Percentiles rank a stretch among this genome's conserved stretches.
These are phyloP conservation scores for Talaromyces liani DNA, from an alignment of 495 filamentous ascomycete species.

Conservation along the genomic window DNA sequence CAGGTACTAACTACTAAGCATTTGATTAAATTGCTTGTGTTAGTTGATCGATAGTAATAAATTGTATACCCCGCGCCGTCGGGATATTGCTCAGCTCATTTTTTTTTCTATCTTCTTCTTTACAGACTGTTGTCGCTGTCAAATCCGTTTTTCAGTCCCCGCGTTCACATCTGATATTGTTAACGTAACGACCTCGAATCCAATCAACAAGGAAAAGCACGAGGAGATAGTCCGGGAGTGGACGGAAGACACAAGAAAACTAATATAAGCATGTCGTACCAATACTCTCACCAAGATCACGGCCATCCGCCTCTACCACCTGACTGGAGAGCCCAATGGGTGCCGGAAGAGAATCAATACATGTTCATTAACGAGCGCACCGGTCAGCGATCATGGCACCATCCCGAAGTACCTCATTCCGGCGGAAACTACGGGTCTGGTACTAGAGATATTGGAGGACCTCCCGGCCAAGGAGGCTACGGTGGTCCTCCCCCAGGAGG, in stretches of 20 bases:
- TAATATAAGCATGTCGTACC: constrained; percentile 4
- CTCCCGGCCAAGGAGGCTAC: not conserved
- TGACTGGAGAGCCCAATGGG: constrained; percentile 7
- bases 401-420: not conserved
- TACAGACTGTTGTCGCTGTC: not conserved
- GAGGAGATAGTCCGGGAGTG: not conserved
- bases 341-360: constrained; percentile 4
- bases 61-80: not conserved
- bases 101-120: not conserved
- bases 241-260: not conserved
- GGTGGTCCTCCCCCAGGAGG: not conserved
- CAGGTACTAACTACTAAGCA: not conserved
- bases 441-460: constrained; percentile 1
- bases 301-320: constrained; percentile 7
- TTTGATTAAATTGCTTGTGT: not conserved
- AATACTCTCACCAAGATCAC: constrained; percentile 9
- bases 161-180: not conserved
- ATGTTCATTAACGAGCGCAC: constrained; percentile 8
- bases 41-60: not conserved
- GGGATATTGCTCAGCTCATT: not conserved
- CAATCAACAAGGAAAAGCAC: not conserved
- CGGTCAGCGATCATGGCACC: constrained; percentile 7
- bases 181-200: not conserved
- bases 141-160: not conserved
- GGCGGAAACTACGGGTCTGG: not conserved